phyloP scores from a whole-genome alignment of 2,329 filamentous ascomycete genomes.

The Stemphylium vesicarium region DNA sequence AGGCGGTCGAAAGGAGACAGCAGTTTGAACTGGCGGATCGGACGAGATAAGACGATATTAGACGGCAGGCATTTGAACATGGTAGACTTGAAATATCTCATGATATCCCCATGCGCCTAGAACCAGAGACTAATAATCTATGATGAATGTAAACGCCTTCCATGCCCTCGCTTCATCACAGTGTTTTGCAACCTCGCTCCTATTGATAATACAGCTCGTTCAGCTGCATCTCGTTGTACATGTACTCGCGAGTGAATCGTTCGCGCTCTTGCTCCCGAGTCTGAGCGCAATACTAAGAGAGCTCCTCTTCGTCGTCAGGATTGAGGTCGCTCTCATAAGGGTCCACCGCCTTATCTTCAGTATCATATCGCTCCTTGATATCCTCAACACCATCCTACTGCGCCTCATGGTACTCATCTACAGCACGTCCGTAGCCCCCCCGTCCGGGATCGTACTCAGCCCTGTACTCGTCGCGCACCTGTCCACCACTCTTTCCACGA shows the following conservation, averaged over 20 bases:
- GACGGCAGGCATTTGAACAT: too few species aligned
- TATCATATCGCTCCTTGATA: background rate
- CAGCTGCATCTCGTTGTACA: background rate
- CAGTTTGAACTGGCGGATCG: conserved; percentile 41
- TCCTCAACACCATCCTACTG: conserved; percentile 7
- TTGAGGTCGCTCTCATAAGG: background rate
- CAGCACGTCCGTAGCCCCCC: conserved; percentile 82
- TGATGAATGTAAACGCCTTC: conserved; percentile 24
- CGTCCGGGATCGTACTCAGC: conserved; percentile 96
- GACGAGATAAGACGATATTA: conserved; percentile 24
- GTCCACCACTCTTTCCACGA: conserved; percentile 91
- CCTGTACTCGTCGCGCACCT: conserved; percentile 96
- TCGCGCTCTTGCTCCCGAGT: background rate
- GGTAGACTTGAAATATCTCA: conserved; percentile 4
- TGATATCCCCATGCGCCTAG: conserved; percentile 2
- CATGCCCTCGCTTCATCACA: conserved; percentile 10
- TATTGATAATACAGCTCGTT: background rate
- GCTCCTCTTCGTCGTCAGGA: background rate
- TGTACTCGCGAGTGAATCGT: background rate
- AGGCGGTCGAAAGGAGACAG: conserved; percentile 40
- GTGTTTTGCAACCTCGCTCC: background rate
- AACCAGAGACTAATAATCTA: conserved; percentile 1
- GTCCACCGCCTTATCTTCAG: background rate
- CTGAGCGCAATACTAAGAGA: background rate
- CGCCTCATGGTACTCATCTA: conserved; percentile 42